These are phyloP conservation scores for Emmonsiellopsis sp. DNA, from an alignment of 2,329 filamentous ascomycete species.

Conservation along the genomic window DNA sequence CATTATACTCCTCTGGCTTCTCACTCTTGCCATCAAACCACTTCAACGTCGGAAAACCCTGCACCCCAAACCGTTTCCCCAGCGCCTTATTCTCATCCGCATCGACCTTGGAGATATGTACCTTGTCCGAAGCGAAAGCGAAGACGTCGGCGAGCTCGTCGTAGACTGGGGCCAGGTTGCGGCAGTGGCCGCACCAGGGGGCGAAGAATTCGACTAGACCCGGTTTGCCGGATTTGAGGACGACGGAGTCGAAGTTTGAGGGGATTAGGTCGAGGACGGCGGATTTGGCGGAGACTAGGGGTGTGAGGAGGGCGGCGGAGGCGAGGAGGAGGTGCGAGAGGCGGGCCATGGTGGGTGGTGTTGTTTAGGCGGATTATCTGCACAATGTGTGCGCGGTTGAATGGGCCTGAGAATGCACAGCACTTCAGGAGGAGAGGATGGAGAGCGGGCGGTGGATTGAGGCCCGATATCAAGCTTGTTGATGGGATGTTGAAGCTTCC, in stretches of 20 bases:
- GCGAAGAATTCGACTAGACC: constrained; percentile 97
- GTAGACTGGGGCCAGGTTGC: constrained; percentile 88
- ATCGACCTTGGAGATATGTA: constrained; percentile 92
- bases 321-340: constrained; percentile 38
- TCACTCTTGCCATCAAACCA: constrained; percentile 95
- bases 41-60: constrained; percentile 95
- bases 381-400: background rate
- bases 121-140: constrained; percentile 61
- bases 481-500: background rate
- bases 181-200: constrained; percentile 99
- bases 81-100: constrained; percentile 80
- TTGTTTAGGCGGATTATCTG: background rate
- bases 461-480: background rate
- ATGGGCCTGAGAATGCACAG: background rate
- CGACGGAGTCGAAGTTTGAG: constrained; percentile 82
- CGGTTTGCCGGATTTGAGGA: constrained; percentile 85
- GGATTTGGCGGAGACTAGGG: constrained; percentile 59
- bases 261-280: constrained; percentile 85
- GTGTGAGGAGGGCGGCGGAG: constrained; percentile 37
- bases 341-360: constrained; percentile 32
- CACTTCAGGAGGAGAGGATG: background rate
- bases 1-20: constrained; percentile 73
- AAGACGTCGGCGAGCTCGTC: constrained; percentile 77
- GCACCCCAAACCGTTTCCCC: constrained; percentile 76
- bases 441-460: too few relatives aligned